Conservation (phyloP, 192 early-diverging fungal species). For the Umbelopsis sp. region DNA sequence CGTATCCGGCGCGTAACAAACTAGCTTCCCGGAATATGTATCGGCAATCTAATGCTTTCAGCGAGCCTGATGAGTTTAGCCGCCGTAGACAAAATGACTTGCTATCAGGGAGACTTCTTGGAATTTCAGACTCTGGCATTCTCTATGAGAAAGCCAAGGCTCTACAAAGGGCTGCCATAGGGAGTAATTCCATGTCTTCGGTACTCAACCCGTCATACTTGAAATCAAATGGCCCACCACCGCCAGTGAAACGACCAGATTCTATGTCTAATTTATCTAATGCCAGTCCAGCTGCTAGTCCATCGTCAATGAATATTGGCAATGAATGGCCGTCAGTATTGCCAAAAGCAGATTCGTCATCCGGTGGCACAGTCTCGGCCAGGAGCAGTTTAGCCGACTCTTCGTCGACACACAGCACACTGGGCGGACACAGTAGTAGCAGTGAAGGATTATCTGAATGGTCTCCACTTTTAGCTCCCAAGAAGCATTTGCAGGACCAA, state of each 20-base stretch:
- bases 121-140: constrained; percentile 23
- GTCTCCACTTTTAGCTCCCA: constrained; percentile 5
- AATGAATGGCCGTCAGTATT: constrained; percentile 4
- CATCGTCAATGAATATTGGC: neutral
- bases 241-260: constrained; percentile 1
- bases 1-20: constrained; percentile 1
- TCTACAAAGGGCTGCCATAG: neutral
- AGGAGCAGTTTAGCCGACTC: constrained; percentile 10
- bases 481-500: constrained; percentile 1
- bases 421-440: constrained; percentile 14
- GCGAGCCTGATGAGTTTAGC: constrained; percentile 39
- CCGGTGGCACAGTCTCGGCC: neutral
- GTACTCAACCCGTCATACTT: neutral
- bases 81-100: constrained; percentile 29
- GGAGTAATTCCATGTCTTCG: neutral
- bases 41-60: constrained; percentile 19
- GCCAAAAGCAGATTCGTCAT: neutral
- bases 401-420: constrained; percentile 1
- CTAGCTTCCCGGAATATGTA: constrained; percentile 14
- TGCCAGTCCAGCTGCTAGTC: neutral
- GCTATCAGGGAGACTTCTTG: constrained; percentile 28
- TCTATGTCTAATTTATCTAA: neutral
- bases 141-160: constrained; percentile 37
- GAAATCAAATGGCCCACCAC: neutral
- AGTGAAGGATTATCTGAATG: constrained; percentile 6